Base-by-base conservation (phyloP, 768 basidiomycete genomes). In the Dictyophora rubrovolvata region DNA sequence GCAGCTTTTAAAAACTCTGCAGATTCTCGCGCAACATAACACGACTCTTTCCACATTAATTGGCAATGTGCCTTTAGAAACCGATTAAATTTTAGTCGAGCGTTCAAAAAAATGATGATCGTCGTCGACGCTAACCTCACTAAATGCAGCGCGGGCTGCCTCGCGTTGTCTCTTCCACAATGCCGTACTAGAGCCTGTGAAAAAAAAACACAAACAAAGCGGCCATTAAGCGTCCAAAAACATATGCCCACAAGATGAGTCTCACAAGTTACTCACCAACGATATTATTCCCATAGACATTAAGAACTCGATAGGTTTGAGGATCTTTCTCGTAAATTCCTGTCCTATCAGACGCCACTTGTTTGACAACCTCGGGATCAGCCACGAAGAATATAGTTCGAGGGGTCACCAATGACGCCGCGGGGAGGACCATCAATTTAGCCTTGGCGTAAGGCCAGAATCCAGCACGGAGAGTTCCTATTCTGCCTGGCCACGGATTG, bases 101-200 rank as follows among this genome's bases (percentile, higher is more conserved):
- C 14, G 34, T n/a, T n/a, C 48, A 28, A 16, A 46, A 16, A 9
- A 42, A 16, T n/a, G 22, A 35, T 17, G 46, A 18, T 16, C 28
- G 28, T 28, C 28, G 7, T 51, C 66, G 52, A 56, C 11, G 28
- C 34, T 37, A n/a, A 69, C 79, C 68, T 80, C 79, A 50, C 73
- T 78, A 66, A 81, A 81, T 0, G 79, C 79, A 10, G 76, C 73
- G 55, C 75, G 78, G 20, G 77, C 69, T 0, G 77, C 69, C 10
- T 64, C 66, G 48, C 77, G 70, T 61, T 79, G 78, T 1, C 76
- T 69, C 53, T 75, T 75, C 79, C 79, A 81, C n/a, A 75, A 72
- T 0, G 71, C 55, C 6, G 73, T 76, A 53, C 77, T 78, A 0
- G 66, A 63, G 5, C 74, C 71, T 22, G 80, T 42, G 20, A 51